phyloP scores from a whole-genome alignment of 495 filamentous ascomycete species.

The Penicillium flavigenum region DNA sequence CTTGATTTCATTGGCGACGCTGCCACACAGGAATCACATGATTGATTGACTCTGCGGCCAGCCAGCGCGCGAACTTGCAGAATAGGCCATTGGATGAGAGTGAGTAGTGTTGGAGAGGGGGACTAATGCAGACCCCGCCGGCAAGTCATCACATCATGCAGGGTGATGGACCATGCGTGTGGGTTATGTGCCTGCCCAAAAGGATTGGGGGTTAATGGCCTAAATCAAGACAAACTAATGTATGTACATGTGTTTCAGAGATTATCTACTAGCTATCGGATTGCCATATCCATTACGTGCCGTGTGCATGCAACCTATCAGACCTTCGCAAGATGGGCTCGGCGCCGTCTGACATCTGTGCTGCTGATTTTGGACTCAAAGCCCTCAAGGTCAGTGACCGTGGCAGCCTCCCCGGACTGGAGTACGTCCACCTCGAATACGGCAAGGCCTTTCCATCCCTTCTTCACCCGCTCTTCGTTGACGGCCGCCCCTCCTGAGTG shows the following conservation, averaged over 20 bases:
- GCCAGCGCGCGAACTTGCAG: constrained; percentile 43
- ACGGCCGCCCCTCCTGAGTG: constrained; percentile 77
- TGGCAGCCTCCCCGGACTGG: constrained; percentile 55
- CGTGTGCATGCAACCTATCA: constrained; percentile 12
- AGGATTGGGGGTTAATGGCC: constrained; percentile 26
- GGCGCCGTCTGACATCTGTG: constrained; percentile 62
- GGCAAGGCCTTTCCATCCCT: constrained; percentile 72
- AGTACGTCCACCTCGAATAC: constrained; percentile 93
- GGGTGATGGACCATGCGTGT: constrained; percentile 27
- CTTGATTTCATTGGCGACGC: constrained; percentile 27
- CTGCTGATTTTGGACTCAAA: constrained; percentile 91
- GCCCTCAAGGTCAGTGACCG: constrained; percentile 44
- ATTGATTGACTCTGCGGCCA: constrained; percentile 41
- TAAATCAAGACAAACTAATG: constrained; percentile 20
- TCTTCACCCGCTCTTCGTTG: constrained; percentile 73
- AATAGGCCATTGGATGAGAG: constrained; percentile 18
- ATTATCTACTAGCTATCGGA: constrained; percentile 16
- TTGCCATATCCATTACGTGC: constrained; percentile 10
- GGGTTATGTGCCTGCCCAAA: constrained; percentile 12
- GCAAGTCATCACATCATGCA: constrained; percentile 34
- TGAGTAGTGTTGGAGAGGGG: constrained; percentile 17
- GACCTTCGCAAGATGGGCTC: constrained; percentile 42
- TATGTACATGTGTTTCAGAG: constrained; percentile 3
- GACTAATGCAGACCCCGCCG: constrained; percentile 30
- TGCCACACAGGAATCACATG: constrained; percentile 40